Evolutionary conservation across 495 filamentous ascomycete genomes (phyloP), one percentile per base, ranked within the genome.

Genomic region (Aspergillus funiculosus): DNA sequence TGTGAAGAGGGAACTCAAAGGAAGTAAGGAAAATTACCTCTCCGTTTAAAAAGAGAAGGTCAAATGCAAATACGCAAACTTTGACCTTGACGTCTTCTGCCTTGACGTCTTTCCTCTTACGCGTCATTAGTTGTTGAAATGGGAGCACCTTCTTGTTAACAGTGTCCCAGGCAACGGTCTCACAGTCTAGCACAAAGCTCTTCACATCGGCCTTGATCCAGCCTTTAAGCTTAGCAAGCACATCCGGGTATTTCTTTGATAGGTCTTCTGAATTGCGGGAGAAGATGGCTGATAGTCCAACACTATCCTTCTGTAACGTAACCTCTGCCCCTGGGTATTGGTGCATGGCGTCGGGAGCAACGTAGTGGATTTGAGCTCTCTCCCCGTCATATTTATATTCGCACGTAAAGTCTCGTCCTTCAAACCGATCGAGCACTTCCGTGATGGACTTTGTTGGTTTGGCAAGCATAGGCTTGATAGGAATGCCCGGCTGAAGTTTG

Each of bases 361-460:
- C 89, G 49, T 89, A 98, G 61, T 98, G 92, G 34, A 98, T 96
- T 64, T 98, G 92, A 11, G 94, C 91, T 58, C 92, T 73, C 63
- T 98, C 92, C 20, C 92, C 92, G 54, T 98, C 92, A 55, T 98
- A 98, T 58, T 98, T 98, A 71, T 94, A 98, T 58, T 98, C 92
- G 68, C 94, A 98, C 11, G 92, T 97, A 53, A 97, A 98, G 5
- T 85, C 84, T 60, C 94, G 90, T 26, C 85, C 81, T 67, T 97
- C 92, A 54, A 98, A 98, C 11, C 94, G 86, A 66, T 98, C 92
- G 1, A 97, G 80, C 0, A 98, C 94, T 64, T 98, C 92, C 0
- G 89, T 94, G 53, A 98, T 97, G n/a, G 92, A 88, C 64, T 98
- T 98, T 0, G 94, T 98, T 1, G 92, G 94, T 54, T 96, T 97